Percentiles rank a stretch among this genome's conserved stretches.
phyloP scores from a whole-genome alignment of 2,329 filamentous ascomycete species.

The Xylariaceae sp. region DNA sequence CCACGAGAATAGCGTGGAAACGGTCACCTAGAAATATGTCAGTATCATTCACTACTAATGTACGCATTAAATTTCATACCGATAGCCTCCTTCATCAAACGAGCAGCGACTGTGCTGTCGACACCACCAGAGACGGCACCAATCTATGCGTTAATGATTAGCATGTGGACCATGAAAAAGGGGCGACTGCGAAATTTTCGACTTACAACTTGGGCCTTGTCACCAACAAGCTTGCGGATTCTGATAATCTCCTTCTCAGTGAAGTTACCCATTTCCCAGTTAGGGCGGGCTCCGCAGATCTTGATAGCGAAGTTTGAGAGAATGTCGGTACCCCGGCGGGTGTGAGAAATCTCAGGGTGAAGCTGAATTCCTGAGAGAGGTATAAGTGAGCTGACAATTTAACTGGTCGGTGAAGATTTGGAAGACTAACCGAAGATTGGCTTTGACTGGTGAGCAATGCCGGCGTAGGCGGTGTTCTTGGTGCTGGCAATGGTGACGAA shows the following conservation, averaged over 20 bases:
- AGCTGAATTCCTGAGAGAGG: slow-evolving; percentile 63
- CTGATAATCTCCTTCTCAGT: slow-evolving; percentile 72
- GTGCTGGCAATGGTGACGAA: slow-evolving; percentile 73
- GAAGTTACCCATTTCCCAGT: slow-evolving; percentile 87
- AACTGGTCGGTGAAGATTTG: not conserved
- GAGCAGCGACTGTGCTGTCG: slow-evolving; percentile 81
- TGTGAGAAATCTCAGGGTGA: slow-evolving; percentile 67
- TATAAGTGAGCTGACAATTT: slow-evolving; percentile 5
- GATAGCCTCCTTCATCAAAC: slow-evolving; percentile 82
- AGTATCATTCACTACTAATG: not conserved
- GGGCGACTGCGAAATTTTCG: not conserved
- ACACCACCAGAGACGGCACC: slow-evolving; percentile 79
- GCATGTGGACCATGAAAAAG: not conserved
- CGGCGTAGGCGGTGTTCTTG: slow-evolving; percentile 70
- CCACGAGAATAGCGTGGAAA: slow-evolving; percentile 78
- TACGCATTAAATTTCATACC: slow-evolving; percentile 25
- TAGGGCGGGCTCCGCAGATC: slow-evolving; percentile 70
- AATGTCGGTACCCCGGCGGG: slow-evolving; percentile 24
- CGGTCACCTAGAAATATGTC: slow-evolving; percentile 53
- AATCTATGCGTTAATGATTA: slow-evolving; percentile 36
- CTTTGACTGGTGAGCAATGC: slow-evolving; percentile 65
- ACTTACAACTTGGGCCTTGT: slow-evolving; percentile 65
- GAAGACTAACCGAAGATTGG: slow-evolving; percentile 57
- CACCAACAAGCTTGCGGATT: slow-evolving; percentile 77
- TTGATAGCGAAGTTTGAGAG: slow-evolving; percentile 72